phyloP scores from a whole-genome alignment of 441 rosid genomes.

The Euphorbia celastroides region DNA sequence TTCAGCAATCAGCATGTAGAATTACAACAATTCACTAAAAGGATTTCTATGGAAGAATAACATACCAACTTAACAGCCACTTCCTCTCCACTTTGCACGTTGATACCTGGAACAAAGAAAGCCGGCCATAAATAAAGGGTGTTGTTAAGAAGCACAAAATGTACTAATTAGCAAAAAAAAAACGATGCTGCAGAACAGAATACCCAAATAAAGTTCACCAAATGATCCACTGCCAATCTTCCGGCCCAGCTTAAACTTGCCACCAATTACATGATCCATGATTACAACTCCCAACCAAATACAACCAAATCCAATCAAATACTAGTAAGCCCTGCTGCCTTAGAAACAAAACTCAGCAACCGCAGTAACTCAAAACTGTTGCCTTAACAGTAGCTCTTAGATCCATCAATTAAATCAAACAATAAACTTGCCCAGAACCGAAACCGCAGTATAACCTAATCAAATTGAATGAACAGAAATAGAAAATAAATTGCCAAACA shows the following conservation, averaged over 20 bases:
- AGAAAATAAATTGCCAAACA: constrained; percentile 16
- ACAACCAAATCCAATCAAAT: neutral
- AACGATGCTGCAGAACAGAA: constrained; percentile 11
- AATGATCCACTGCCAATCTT: constrained; percentile 98
- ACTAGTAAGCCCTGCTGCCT: neutral
- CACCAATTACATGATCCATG: constrained; percentile 93
- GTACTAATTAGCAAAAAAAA: constrained; percentile 1
- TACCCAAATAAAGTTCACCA: constrained; percentile 93
- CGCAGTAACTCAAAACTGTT: constrained; percentile 20
- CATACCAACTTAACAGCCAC: constrained; percentile 95
- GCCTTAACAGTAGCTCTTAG: constrained; percentile 22
- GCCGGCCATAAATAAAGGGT: neutral
- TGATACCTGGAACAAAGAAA: constrained; percentile 48
- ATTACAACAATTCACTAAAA: neutral
- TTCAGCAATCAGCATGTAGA: neutral
- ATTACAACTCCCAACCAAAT: constrained; percentile 24
- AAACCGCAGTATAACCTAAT: neutral
- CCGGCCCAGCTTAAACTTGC: constrained; percentile 86
- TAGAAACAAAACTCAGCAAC: constrained; percentile 15
- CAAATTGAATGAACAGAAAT: neutral
- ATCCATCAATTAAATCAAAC: constrained; percentile 23
- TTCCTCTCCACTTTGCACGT: constrained; percentile 92
- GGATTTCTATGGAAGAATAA: neutral
- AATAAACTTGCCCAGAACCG: constrained; percentile 8
- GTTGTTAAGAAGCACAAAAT: neutral